Base-by-base conservation (phyloP, 2,329 filamentous ascomycete genomes). In the Trichocomaceae sp. region DNA sequence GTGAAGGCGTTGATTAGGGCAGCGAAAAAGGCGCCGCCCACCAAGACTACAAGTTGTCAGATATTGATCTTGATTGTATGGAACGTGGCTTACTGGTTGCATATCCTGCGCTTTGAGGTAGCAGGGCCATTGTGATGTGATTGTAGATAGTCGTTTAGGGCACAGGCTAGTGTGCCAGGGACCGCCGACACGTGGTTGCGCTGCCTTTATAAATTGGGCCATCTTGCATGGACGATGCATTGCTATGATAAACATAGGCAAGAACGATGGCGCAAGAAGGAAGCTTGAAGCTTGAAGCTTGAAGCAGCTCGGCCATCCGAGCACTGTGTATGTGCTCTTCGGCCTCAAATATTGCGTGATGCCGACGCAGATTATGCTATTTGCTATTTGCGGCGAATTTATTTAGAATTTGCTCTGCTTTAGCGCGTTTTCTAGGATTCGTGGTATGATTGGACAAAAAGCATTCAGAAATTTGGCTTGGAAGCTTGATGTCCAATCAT, bases 1-100 rank as follows among this genome's bases (percentile, higher is more conserved):
- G 70, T 72, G 33, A 74, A 65, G 44, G 62, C 61, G 20, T 72
- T 66, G 73, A 77, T 77, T 46, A 74, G 61, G 5, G 72, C 47
- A 1, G 73, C 70, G 56, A 77, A 76, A 57, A 75, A 65, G 22
- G 65, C 73, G 3, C 76, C 76, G 49, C 46, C 46, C 8, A 35
- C 46, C 17, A 47, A 35, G 26, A 47, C 46, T 35, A 20, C 15
- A 23, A 13, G 20, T 20, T 33, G 46, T 47, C 22, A 47, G 29
- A 22, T 3, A 42, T 42, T 42, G n/a, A n/a, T 42, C 23, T 26
- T 20, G 7, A 9, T 22, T 2, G 12, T 6, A 42, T 20, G 17
- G 39, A 22, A 20, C 8, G 7, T 9, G 10, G 9, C 46, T 47
- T 33, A 47, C 46, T 47, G 29, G 46, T 47, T 10, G 46, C 46